Evolutionary conservation across 2,329 filamentous ascomycete species (phyloP), one percentile per base, ranked within the genome.

Genomic region (Claviceps fusiformis): DNA sequence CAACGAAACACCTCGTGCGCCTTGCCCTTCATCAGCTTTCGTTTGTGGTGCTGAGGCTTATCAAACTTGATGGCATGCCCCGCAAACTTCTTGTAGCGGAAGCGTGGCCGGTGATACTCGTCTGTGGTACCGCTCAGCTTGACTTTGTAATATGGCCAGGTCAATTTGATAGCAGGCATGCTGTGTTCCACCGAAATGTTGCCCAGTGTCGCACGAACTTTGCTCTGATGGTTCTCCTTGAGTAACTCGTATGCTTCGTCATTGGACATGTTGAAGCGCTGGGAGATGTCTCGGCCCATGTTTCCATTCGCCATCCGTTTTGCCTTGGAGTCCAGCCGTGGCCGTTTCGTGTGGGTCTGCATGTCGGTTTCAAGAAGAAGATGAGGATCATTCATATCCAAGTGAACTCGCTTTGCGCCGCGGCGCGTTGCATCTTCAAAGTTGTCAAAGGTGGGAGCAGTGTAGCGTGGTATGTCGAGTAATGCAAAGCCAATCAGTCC

Each of bases 201-300:
- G 49, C 90, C 89, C 58, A 98, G 81, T 1, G 89, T 95, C 53
- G 90, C 93, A 61, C 93, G 84, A 58, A 98, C 88, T 70, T 95
- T 97, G 76, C 89, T 90, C 71, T 95, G 89, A 65, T 95, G 91
- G 65, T 96, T 97, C 69, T 95, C 90, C 70, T 97, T 97, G 48
- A 98, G 80, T 57, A 90, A 82, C 65, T 97, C 91, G 68, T 98
- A 98, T 1, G 91, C 91, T 57, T 93, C 87, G 64, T 98, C 93
- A 59, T 97, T 97, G 35, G 91, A 95, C 56, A 95, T 87, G 66
- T 97, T 97, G 76, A 95, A 98, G 46, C 92, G 85, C 61, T 86
- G 81, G 43, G 81, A 81, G 41, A 95, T 78, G 55, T 88, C 83
- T 54, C 85, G 86, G 3, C 84, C 82, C 46, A 89, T 72, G 52